A percentile compares a stretch with the other conserved stretches of the same genome.
Conservation (phyloP, 352 stramenopile species). For the Pythium monospermum region DNA sequence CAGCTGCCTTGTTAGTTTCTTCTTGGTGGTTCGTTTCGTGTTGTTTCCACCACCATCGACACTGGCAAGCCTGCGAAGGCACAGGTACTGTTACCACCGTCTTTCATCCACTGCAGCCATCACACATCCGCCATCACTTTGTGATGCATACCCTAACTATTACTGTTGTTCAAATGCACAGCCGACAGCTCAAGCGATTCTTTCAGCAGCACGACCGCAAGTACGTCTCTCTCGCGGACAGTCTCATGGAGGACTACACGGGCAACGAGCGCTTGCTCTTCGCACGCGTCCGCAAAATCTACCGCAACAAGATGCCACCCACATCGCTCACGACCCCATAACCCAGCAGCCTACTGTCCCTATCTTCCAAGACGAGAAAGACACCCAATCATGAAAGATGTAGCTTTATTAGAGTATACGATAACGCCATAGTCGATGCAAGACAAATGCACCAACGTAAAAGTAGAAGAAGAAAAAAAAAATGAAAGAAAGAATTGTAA, state of each 20-base stretch:
- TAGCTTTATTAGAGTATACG: constrained; percentile 29
- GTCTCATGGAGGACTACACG: constrained; percentile 41
- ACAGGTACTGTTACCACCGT: no score
- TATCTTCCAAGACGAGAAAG: constrained; percentile 2
- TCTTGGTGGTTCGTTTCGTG: constrained; percentile 31
- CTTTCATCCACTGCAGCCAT: no score
- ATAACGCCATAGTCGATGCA: constrained; percentile 19
- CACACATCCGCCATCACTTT: no score
- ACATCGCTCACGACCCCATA: not conserved
- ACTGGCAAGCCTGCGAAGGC: constrained; percentile 24
- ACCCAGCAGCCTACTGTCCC: not conserved
- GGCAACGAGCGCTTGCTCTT: constrained; percentile 56
- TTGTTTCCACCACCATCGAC: constrained; percentile 34
- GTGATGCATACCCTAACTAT: not conserved
- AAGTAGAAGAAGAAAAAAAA: no score
- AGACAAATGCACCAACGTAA: no score
- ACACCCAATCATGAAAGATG: constrained; percentile 17
- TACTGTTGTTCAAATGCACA: constrained; percentile 3
- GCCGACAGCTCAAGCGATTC: constrained; percentile 34
- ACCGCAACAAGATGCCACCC: constrained; percentile 12
- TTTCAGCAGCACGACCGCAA: constrained; percentile 42
- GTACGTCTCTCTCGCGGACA: constrained; percentile 34
- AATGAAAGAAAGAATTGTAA: no score
- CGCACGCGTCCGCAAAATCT: constrained; percentile 37
- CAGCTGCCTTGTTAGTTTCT: constrained; percentile 25